A percentile compares a stretch with the other conserved stretches of the same genome.
Evolutionary conservation across 2,329 filamentous ascomycete species (phyloP).

Genomic region (Xylariaceae sp.): DNA sequence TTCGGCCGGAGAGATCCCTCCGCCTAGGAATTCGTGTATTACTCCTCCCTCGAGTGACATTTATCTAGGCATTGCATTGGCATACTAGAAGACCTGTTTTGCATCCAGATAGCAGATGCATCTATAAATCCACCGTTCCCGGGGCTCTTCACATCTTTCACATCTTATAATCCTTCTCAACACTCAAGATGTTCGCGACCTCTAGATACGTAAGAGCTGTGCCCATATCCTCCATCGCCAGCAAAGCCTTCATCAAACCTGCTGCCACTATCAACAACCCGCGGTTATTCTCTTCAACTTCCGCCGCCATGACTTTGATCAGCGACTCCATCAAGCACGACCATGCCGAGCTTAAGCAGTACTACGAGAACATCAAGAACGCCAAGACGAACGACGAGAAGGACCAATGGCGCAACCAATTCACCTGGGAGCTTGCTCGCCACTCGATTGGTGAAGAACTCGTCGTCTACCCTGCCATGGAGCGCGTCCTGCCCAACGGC

Average conservation of each 20-base stretch:
- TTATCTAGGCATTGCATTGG: too few relatives aligned
- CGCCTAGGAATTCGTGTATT: too few relatives aligned
- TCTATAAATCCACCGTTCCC: not conserved
- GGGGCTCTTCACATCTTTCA: too few relatives aligned
- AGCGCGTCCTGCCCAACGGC: conserved; percentile 35
- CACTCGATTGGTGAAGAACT: conserved; percentile 47
- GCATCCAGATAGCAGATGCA: too few relatives aligned
- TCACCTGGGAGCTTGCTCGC: conserved; percentile 47
- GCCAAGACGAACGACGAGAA: conserved; percentile 37
- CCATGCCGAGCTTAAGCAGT: conserved; percentile 22
- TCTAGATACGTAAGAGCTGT: not conserved
- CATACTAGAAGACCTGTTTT: too few relatives aligned
- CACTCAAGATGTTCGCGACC: not conserved
- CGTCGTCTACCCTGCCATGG: conserved; percentile 41
- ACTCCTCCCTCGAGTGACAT: too few relatives aligned
- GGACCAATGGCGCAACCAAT: conserved; percentile 43
- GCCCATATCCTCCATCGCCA: not conserved
- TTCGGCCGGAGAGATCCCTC: too few relatives aligned
- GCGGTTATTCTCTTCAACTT: not conserved
- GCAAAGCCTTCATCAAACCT: not conserved
- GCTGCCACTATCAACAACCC: not conserved
- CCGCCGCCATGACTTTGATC: not conserved
- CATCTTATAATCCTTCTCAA: too few relatives aligned
- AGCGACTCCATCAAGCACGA: conserved; percentile 9
- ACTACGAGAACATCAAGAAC: conserved; percentile 39